Base-by-base conservation (phyloP, 768 basidiomycete species). In the Suillus lakei region DNA sequence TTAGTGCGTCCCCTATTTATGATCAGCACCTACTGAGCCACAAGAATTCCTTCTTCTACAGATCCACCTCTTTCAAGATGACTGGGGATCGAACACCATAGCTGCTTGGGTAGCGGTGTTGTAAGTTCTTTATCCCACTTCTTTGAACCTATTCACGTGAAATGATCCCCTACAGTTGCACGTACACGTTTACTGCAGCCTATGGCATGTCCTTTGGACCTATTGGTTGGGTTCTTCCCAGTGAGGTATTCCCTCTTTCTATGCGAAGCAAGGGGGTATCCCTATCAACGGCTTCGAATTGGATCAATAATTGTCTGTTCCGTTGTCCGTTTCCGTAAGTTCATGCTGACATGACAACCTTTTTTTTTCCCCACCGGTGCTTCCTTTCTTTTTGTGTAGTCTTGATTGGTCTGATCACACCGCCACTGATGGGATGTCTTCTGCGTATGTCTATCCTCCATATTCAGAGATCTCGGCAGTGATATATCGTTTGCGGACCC, bases 191-290 rank as follows among this genome's bases (percentile, higher is more conserved):
- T 78, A 94, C 91, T 2, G 86, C 85, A 48, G 86, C 91, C 2
- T 94, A 93, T 72, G 93, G 92, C 0, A 77, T 89, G 44, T 91
- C 89, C 38, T 87, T 91, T 67, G 93, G 93, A 1, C 92, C 93
- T 0, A 84, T 95, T 66, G 89, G 88, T 4, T 95, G 93, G 93
- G 87, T 94, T 2, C 84, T 95, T 9, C 91, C 93, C 0, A 88
- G 86, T 67, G 93, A 96, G 76, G 88, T 96, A 2, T 94, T 95
- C 71, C 87, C 94, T 1, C 79, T 92, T 0, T 90, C 91, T 3
- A 83, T 92, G 78, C 83, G 93, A 67, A 90, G 91, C 69, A 89
- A 89, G 72, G 95, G 95, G 56, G 93, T 95, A 5, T 87, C 93
- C 28, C 71, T 96, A 26, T 88, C 92, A 23, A 95, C 93, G 2